Conservation (phyloP, 2,329 filamentous ascomycete species). For the Colletotrichum brevisporum region DNA sequence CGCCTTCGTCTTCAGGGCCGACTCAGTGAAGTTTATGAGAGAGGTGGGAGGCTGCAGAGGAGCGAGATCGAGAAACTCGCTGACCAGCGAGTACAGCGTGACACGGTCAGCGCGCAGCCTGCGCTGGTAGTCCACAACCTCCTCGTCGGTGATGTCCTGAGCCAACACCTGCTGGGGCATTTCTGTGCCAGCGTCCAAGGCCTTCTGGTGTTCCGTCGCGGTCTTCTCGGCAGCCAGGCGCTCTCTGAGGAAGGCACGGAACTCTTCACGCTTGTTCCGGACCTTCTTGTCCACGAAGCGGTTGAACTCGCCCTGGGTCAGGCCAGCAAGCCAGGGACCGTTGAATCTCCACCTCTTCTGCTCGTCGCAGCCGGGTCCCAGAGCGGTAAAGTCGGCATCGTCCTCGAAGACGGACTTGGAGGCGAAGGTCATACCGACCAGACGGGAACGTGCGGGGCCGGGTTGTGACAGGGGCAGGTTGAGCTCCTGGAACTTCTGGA, state of each 20-base stretch:
- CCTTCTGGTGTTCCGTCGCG: constrained; percentile 51
- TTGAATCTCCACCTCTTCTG: constrained; percentile 75
- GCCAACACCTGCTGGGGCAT: constrained; percentile 49
- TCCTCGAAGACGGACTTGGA: constrained; percentile 73
- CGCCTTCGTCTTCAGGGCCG: constrained; percentile 40
- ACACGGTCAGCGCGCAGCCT: constrained; percentile 65
- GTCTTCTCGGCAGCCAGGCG: constrained; percentile 64
- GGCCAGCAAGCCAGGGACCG: constrained; percentile 76
- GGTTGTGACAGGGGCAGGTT: constrained; percentile 77
- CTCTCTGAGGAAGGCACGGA: constrained; percentile 66
- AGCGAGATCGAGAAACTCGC: constrained; percentile 74
- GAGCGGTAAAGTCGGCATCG: constrained; percentile 66
- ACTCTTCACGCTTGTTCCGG: constrained; percentile 66
- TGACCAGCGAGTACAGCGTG: constrained; percentile 67
- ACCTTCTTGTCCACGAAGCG: constrained; percentile 69
- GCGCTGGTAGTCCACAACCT: constrained; percentile 67
- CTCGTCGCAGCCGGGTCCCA: constrained; percentile 42
- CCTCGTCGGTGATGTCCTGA: constrained; percentile 62
- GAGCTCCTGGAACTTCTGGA: constrained; percentile 90
- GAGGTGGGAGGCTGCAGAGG: constrained; percentile 58
- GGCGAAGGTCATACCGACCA: constrained; percentile 37
- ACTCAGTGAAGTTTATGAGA: constrained; percentile 46
- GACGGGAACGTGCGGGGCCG: constrained; percentile 28
- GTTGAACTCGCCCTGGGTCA: constrained; percentile 73
- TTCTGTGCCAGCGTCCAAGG: constrained; percentile 55